Evolutionary conservation across 495 filamentous ascomycete genomes (phyloP), one percentile per base, ranked within the genome.

Genomic region (Lichina pygmaea): DNA sequence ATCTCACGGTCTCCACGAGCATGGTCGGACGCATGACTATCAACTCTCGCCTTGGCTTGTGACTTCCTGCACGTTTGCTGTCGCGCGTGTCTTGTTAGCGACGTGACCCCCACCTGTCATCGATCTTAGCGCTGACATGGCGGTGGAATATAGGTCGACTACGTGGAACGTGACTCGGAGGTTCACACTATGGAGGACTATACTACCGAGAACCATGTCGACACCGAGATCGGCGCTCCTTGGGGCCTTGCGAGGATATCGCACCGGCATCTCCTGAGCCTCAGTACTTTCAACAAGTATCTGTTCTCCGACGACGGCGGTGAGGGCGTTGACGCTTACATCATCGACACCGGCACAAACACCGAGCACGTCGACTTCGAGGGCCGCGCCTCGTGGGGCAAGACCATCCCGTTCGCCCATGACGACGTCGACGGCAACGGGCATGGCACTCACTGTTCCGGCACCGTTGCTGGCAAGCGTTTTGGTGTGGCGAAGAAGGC

Each of bases 401-500:
- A 92, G 75, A 99, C 91, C 46, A 80, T 99, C 54, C 91, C 91
- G 46, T 48, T 56, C 41, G 71, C 70, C 48, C 91, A 99, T 55
- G 73, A 65, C 39, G 91, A 99, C 58, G 65, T 70, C 44, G 91
- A 99, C 66, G 91, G 91, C 59, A 99, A 99, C 54, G 91, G 91
- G 45, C 91, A 99, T 68, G 91, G 91, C 53, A 99, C 91, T 51
- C 91, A 99, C 71, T 99, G 91, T 71, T 95, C 91, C 47, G 91
- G 91, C 51, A 99, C 91, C 38, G 75, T 95, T 53, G 91, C 78
- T 48, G 91, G 91, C 59, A 89, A 86, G 72, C 94, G 93, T 67
- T 94, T 89, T 59, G 91, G 91, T 73, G 89, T 99, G 49, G 83
- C 91, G 54, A 99, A 99, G 77, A 93, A 93, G 72, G 91, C 91